These are phyloP conservation scores for Boletus rufocinnamomeus DNA, from an alignment of 768 basidiomycete species.

Conservation along the genomic window DNA sequence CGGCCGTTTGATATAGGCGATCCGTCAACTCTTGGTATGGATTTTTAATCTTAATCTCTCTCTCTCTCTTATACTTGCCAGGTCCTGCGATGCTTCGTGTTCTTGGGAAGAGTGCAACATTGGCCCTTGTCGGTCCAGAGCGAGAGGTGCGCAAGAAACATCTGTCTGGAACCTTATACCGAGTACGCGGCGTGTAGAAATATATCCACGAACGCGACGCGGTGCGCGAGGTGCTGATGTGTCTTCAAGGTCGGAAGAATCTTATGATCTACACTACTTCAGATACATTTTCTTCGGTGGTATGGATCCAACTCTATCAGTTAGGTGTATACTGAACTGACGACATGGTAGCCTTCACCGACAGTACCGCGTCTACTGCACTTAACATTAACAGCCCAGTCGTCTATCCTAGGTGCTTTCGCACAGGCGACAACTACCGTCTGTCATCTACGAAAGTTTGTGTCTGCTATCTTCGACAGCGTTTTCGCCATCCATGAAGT, in stretches of 20 bases:
- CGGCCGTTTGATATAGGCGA: constrained; percentile 63
- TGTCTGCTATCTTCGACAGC: constrained; percentile 47
- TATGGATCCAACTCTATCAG: constrained; percentile 12
- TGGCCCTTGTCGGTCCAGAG: constrained; percentile 42
- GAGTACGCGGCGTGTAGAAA: constrained; percentile 40
- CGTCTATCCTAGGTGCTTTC: constrained; percentile 62
- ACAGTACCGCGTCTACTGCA: constrained; percentile 64
- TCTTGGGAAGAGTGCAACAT: constrained; percentile 39
- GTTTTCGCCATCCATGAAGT: constrained; percentile 20
- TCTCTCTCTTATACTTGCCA: constrained; percentile 21
- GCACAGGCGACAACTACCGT: constrained; percentile 60
- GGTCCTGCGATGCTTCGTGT: constrained; percentile 48
- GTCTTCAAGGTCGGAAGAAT: constrained; percentile 70
- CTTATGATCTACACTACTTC: constrained; percentile 47
- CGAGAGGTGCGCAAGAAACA: constrained; percentile 40
- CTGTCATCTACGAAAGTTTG: constrained; percentile 64
- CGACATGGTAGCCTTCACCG: constrained; percentile 43
- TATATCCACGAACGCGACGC: constrained; percentile 77
- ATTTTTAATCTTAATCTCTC: not conserved
- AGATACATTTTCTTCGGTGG: constrained; percentile 37
- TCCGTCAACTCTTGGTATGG: constrained; percentile 69
- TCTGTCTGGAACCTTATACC: not conserved
- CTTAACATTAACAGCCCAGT: constrained; percentile 63
- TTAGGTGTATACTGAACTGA: constrained; percentile 1
- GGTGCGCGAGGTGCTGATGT: constrained; percentile 75